Percentiles rank a stretch among this genome's conserved stretches.
Conservation (phyloP, 2,329 filamentous ascomycete species). For the Blastomyces percursus region DNA sequence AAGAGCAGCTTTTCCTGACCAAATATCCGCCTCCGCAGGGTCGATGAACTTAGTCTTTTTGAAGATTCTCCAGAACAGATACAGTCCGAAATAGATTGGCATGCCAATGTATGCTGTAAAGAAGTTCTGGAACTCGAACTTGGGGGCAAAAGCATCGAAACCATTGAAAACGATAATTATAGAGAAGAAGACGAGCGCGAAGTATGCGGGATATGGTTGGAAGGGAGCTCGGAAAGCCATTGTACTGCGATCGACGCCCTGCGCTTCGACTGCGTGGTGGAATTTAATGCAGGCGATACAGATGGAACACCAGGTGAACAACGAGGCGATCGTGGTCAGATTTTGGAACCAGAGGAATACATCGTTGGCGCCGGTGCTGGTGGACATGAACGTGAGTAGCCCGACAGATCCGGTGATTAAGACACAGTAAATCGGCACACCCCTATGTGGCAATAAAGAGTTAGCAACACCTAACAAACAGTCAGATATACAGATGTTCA, state of each 20-base stretch:
- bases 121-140: conserved; percentile 34
- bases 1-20: conserved; percentile 19
- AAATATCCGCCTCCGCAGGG: conserved; percentile 17
- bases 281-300: conserved; percentile 39
- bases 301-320: conserved; percentile 39
- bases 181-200: conserved; percentile 48
- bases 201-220: conserved; percentile 49
- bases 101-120: conserved; percentile 38
- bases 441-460: conserved; percentile 16
- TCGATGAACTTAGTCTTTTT: conserved; percentile 16
- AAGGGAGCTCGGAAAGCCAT: conserved; percentile 35
- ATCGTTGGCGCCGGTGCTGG: conserved; percentile 25
- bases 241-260: conserved; percentile 27
- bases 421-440: conserved; percentile 37
- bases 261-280: conserved; percentile 31
- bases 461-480: conserved; percentile 17
- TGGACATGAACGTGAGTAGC: conserved; percentile 37
- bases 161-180: conserved; percentile 58
- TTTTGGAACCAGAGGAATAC: conserved; percentile 41
- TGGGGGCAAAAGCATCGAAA: conserved; percentile 28
- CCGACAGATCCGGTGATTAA: conserved; percentile 32
- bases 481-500: conserved; percentile 18
- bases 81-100: conserved; percentile 32
- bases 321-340: conserved; percentile 33
- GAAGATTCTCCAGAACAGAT: conserved; percentile 20